Conservation (phyloP, 148 eudicot genomes). For the Arbutus unedo region DNA sequence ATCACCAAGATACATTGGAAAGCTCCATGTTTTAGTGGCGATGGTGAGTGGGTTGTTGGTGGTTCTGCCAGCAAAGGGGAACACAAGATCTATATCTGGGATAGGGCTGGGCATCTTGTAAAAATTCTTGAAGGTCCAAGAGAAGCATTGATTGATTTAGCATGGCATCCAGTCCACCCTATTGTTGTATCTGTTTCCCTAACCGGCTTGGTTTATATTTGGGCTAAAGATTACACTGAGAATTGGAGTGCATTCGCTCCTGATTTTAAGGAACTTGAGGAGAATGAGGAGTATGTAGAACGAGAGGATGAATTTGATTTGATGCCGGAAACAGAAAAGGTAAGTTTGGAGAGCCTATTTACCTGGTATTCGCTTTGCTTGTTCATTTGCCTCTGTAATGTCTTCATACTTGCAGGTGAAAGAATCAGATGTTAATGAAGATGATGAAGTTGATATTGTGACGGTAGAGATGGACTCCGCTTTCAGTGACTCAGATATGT, state of each 20-base stretch:
- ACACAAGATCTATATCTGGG: conserved; percentile 96
- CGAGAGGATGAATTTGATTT: conserved; percentile 95
- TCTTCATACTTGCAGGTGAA: conserved; percentile 50
- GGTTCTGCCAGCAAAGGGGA: conserved; percentile 97
- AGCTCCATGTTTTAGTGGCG: conserved; percentile 95
- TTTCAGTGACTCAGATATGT: conserved; percentile 86
- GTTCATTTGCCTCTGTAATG: not conserved
- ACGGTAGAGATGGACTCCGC: conserved; percentile 69
- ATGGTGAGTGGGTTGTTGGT: conserved; percentile 97
- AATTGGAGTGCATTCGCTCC: conserved; percentile 99
- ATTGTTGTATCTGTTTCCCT: conserved; percentile 86
- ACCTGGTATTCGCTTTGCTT: conserved; percentile 11
- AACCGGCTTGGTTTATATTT: conserved; percentile 80
- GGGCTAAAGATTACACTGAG: conserved; percentile 97
- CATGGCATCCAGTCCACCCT: conserved; percentile 95
- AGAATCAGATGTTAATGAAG: conserved; percentile 69
- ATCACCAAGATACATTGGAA: conserved; percentile 93
- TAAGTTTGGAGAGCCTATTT: conserved; percentile 21
- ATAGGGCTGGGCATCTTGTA: conserved; percentile 90
- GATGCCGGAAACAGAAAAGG: conserved; percentile 83
- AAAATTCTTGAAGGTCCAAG: conserved; percentile 97
- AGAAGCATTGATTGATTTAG: conserved; percentile 86
- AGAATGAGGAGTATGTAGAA: conserved; percentile 97
- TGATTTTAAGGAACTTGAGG: conserved; percentile 95
- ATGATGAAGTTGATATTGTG: conserved; percentile 82